Evolutionary conservation across 768 basidiomycete genomes (phyloP).

Genomic region (Daedaleopsis sinensis): DNA sequence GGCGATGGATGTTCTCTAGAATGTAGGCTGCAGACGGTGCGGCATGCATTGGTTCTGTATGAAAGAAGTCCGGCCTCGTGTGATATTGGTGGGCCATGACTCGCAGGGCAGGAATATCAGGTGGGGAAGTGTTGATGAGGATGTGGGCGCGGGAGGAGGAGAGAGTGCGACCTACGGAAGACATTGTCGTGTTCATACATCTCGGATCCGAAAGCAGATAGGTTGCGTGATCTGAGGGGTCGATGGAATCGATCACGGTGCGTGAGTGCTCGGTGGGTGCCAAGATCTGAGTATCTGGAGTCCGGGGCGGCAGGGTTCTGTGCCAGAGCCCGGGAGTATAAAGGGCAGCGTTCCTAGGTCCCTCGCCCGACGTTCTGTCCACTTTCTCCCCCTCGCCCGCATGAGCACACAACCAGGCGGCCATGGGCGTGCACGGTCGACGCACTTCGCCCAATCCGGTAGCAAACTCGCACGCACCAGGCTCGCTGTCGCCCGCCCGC

Average conservation of each 20-base stretch:
- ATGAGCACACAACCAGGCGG: constrained; percentile 3
- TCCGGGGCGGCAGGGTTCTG: constrained; percentile 19
- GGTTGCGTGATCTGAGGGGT: constrained; percentile 24
- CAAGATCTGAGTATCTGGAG: constrained; percentile 21
- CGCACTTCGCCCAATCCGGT: constrained; percentile 12
- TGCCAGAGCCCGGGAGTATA: constrained; percentile 11
- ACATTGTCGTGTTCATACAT: constrained; percentile 4
- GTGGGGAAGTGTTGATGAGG: neutral
- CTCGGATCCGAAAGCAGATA: constrained; percentile 21
- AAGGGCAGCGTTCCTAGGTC: constrained; percentile 2
- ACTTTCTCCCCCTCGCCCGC: neutral
- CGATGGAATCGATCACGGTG: constrained; percentile 28
- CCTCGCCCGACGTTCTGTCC: neutral
- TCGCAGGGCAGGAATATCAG: neutral
- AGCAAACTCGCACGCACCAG: constrained; percentile 16
- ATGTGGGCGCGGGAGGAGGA: neutral
- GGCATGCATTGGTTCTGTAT: constrained; percentile 10
- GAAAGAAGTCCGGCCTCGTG: constrained; percentile 19
- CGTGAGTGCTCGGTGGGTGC: constrained; percentile 23
- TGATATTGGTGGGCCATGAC: neutral
- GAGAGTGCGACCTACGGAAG: neutral
- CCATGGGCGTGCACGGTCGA: neutral
- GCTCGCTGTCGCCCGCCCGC: constrained; percentile 13
- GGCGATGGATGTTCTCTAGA: constrained; percentile 10
- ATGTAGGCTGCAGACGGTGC: constrained; percentile 1